Percentiles rank a stretch among this genome's conserved stretches.
Evolutionary conservation across 768 basidiomycete species (phyloP).

Genomic region (Boletus reticuloceps): DNA sequence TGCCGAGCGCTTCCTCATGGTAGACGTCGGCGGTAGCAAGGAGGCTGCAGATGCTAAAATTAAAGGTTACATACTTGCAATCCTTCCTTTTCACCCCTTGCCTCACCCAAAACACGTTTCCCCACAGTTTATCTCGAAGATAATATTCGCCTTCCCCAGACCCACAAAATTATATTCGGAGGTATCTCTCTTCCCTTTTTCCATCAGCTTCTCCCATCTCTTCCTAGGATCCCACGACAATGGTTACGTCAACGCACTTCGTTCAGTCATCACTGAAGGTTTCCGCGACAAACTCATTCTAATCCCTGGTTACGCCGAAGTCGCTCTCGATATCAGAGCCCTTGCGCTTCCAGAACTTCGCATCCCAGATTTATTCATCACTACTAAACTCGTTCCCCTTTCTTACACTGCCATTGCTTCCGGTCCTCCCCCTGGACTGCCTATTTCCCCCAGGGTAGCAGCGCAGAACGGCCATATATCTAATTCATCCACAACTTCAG

Average conservation of each 20-base stretch:
- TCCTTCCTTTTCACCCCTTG: not conserved
- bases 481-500: slow-evolving; percentile 13
- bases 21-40: slow-evolving; percentile 69
- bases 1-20: slow-evolving; percentile 60
- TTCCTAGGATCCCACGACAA: slow-evolving; percentile 66
- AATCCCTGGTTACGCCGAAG: slow-evolving; percentile 59
- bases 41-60: slow-evolving; percentile 77
- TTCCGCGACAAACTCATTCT: slow-evolving; percentile 63
- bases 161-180: slow-evolving; percentile 64
- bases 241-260: slow-evolving; percentile 63
- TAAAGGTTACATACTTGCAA: slow-evolving; percentile 55
- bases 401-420: slow-evolving; percentile 26
- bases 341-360: slow-evolving; percentile 52
- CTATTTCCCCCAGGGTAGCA: slow-evolving; percentile 13
- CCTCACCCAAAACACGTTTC: slow-evolving; percentile 8
- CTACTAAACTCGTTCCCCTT: slow-evolving; percentile 45
- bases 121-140: slow-evolving; percentile 38
- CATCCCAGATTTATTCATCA: slow-evolving; percentile 59
- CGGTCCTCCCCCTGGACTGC: slow-evolving; percentile 26
- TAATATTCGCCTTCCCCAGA: slow-evolving; percentile 54
- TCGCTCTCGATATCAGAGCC: slow-evolving; percentile 57
- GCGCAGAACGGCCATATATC: slow-evolving; percentile 4
- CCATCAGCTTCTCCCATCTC: not conserved
- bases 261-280: slow-evolving; percentile 63
- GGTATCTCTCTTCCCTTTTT: slow-evolving; percentile 36